phyloP scores from a whole-genome alignment of 495 filamentous ascomycete genomes.

The Patellaria atrata region DNA sequence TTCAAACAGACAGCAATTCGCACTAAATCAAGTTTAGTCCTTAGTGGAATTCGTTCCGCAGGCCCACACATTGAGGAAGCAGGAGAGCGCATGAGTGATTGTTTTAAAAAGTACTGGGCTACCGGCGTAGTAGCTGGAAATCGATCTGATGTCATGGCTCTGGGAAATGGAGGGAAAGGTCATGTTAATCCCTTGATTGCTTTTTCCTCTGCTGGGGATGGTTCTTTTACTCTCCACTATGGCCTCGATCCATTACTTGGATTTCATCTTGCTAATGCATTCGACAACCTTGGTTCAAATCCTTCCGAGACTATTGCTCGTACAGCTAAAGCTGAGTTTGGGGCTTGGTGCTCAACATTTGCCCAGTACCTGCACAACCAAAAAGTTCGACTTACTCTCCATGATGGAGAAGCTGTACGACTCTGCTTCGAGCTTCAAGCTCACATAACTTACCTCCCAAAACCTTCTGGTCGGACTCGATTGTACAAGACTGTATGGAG shows the following conservation, averaged over 20 bases:
- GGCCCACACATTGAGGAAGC: slow-evolving; percentile 15
- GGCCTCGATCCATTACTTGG: slow-evolving; percentile 18
- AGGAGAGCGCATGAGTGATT: slow-evolving; percentile 16
- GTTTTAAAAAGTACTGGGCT: slow-evolving; percentile 27
- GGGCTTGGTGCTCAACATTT: slow-evolving; percentile 6
- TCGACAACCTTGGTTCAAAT: too few species aligned
- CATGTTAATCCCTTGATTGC: slow-evolving; percentile 26
- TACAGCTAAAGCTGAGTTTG: slow-evolving; percentile 9
- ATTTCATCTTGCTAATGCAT: slow-evolving; percentile 15
- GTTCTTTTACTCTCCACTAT: slow-evolving; percentile 13
- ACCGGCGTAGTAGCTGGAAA: slow-evolving; percentile 17
- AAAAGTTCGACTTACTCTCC: slow-evolving; percentile 2
- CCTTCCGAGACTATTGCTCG: too few species aligned
- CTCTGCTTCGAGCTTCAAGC: neutral
- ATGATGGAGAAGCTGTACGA: slow-evolving; percentile 9
- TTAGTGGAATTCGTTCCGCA: slow-evolving; percentile 12
- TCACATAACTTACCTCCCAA: slow-evolving; percentile 1
- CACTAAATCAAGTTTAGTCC: too few species aligned
- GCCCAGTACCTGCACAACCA: neutral
- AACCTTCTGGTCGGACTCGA: slow-evolving; percentile 13
- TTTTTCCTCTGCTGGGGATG: slow-evolving; percentile 11
- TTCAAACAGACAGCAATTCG: too few species aligned
- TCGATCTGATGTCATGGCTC: neutral
- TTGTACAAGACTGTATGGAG: slow-evolving; percentile 18
- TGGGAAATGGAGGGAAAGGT: too few species aligned